Base-by-base conservation (phyloP, 805 yeast species). In the Cyberlindnera japonica region DNA sequence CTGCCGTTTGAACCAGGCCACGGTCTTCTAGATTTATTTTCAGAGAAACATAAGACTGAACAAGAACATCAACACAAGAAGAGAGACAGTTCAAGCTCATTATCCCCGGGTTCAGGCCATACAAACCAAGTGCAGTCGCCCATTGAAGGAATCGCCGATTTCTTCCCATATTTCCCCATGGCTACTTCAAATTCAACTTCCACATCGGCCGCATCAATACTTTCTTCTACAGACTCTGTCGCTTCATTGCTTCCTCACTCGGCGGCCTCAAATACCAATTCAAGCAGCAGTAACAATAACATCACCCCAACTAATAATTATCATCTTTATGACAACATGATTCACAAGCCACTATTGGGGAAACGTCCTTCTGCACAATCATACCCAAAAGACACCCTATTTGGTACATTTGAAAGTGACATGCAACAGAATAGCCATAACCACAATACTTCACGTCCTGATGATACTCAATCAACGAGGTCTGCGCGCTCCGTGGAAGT, bases 1-100 rank as follows among this genome's bases (percentile, higher is more conserved):
- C 33, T 59, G 11, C 64, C 63, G 5, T 63, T 61, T 44, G 64
- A 61, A 29, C 53, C 63, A 1, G 58, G 63, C 6, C 62, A 57
- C 41, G 75, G 75, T 1, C 53, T 68, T 15, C 44, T 70, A 33
- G 75, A 71, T 45, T 54, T 67, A 41, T 65, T 69, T 32, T 18
- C 47, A 8, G 43, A 44, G 9, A 21, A 21, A n/a, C n/a, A 26
- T 15, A 10, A n/a, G 14, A 18, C 33, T 9, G 7, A 21, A 19
- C 11, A 8, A 18, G 5, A 13, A 18, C 33, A 18, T 11, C 14
- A 20, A n/a, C 18, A 27, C 11, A 27, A 6, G 12, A 27, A 14
- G 37, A 27, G 21, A 22, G 12, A 13, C 33, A 15, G 29, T 2
- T 13, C 37, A 5, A 33, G 38, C 7, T 33, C 41, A 17, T 8